A percentile compares a stretch with the other conserved stretches of the same genome.
Evolutionary conservation across 371 early-diverging fungal species (phyloP).

Genomic region (Mucor indicus): DNA sequence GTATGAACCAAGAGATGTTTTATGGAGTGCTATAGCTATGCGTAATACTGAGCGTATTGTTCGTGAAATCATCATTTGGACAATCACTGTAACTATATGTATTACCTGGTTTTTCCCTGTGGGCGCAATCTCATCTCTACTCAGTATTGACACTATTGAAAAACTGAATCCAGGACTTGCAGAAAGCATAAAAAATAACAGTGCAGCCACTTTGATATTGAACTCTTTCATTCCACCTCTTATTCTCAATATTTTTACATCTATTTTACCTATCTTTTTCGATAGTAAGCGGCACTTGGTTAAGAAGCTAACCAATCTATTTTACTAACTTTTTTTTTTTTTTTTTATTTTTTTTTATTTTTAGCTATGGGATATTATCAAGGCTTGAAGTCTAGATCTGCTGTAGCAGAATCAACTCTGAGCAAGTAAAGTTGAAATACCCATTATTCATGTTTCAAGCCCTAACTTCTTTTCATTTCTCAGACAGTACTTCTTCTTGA

Average conservation of each 20-base stretch:
- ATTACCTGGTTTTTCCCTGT: constrained; percentile 51
- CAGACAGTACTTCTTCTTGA: constrained; percentile 83
- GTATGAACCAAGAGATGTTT: constrained; percentile 74
- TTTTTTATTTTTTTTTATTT: neutral
- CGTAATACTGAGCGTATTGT: constrained; percentile 41
- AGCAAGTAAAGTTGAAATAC: constrained; percentile 31
- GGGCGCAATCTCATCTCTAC: constrained; percentile 39
- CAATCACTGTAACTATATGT: constrained; percentile 33
- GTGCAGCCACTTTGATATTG: constrained; percentile 34
- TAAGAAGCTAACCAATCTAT: too few species aligned
- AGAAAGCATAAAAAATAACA: constrained; percentile 7
- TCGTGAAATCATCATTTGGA: constrained; percentile 43
- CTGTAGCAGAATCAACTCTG: constrained; percentile 41
- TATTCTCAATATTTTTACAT: constrained; percentile 50
- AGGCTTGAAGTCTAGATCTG: constrained; percentile 41
- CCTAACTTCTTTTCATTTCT: neutral
- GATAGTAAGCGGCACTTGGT: too few species aligned
- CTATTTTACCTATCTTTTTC: constrained; percentile 60
- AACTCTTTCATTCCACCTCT: constrained; percentile 55
- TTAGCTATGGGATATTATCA: constrained; percentile 39
- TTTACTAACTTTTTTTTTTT: neutral
- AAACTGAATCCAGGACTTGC: constrained; percentile 24
- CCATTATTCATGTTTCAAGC: neutral
- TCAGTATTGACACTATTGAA: constrained; percentile 38
- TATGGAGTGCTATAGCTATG: constrained; percentile 62